These are phyloP conservation scores for Leccinum pachyderme DNA, from an alignment of 1,284 basidiomycete genomes.

Conservation along the genomic window DNA sequence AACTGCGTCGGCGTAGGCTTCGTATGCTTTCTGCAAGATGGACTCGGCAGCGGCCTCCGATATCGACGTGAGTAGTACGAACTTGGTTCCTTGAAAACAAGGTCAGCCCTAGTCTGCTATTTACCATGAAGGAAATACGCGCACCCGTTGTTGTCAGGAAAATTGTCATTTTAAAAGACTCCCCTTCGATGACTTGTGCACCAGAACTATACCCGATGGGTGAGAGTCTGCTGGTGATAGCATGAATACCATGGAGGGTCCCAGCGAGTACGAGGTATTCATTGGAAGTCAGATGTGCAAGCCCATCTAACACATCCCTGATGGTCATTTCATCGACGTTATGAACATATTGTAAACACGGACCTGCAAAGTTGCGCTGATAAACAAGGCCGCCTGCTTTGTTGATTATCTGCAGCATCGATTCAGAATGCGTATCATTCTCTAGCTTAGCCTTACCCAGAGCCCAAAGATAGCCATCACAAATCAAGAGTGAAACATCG, in stretches of 20 bases:
- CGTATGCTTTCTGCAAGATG: conserved; percentile 81
- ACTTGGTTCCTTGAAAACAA: conserved; percentile 81
- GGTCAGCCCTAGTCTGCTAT: conserved; percentile 2
- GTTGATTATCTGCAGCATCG: conserved; percentile 79
- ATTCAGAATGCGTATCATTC: conserved; percentile 1
- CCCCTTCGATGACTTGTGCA: conserved; percentile 91
- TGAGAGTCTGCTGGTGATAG: conserved; percentile 90
- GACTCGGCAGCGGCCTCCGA: conserved; percentile 73
- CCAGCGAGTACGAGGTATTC: conserved; percentile 97
- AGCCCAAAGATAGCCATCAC: conserved; percentile 76
- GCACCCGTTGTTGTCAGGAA: conserved; percentile 91
- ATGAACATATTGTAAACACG: conserved; percentile 20
- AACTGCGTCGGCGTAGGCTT: conserved; percentile 88
- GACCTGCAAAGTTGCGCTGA: conserved; percentile 87
- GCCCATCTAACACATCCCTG: conserved; percentile 59
- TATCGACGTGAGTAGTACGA: conserved; percentile 85
- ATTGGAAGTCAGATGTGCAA: conserved; percentile 89
- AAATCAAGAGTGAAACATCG: conserved; percentile 7
- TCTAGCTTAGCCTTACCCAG: conserved; percentile 54
- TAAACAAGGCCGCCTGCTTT: conserved; percentile 98
- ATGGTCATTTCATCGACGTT: conserved; percentile 9
- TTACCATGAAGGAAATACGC: conserved; percentile 23
- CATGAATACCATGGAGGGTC: conserved; percentile 96
- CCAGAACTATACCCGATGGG: conserved; percentile 84
- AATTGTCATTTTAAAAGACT: conserved; percentile 89